Percentiles rank a stretch among this genome's conserved stretches.
phyloP scores from a whole-genome alignment of 495 filamentous ascomycete species.

The Aspergillus saccharolyticus region DNA sequence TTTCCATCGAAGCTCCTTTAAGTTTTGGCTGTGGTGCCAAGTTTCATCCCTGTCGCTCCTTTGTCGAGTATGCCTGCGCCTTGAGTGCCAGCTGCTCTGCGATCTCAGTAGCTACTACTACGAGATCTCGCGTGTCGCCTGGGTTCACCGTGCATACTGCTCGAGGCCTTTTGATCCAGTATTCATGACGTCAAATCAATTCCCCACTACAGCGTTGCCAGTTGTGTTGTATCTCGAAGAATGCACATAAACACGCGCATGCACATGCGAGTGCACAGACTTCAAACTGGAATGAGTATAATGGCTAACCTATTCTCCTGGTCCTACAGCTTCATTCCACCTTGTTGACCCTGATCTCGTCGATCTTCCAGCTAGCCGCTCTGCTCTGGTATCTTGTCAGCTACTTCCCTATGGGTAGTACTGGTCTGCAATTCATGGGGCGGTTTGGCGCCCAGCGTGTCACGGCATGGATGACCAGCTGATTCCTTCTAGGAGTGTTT shows the following conservation, averaged over 20 bases:
- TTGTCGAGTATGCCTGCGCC: conserved; percentile 4
- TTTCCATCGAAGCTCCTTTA: conserved; percentile 22
- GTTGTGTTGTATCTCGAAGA: neutral
- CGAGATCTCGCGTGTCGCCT: conserved; percentile 8
- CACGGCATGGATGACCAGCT: conserved; percentile 83
- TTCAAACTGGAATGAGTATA: neutral
- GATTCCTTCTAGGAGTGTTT: conserved; percentile 16
- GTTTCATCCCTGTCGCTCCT: neutral
- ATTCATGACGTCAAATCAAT: conserved; percentile 11
- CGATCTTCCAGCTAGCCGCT: conserved; percentile 74
- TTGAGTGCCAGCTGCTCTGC: neutral
- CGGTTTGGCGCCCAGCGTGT: conserved; percentile 79
- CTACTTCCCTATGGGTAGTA: conserved; percentile 97
- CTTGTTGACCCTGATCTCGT: conserved; percentile 75
- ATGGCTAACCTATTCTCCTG: conserved; percentile 10
- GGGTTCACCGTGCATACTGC: neutral
- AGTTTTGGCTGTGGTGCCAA: neutral
- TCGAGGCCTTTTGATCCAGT: neutral
- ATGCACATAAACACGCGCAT: neutral
- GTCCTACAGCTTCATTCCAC: conserved; percentile 64
- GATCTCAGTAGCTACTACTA: conserved; percentile 6
- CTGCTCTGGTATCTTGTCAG: conserved; percentile 92
- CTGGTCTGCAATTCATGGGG: conserved; percentile 78
- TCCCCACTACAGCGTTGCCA: neutral
- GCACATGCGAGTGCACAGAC: neutral